Base-by-base conservation (phyloP, 2,329 filamentous ascomycete species). In the Plenodomus tracheiphilus region DNA sequence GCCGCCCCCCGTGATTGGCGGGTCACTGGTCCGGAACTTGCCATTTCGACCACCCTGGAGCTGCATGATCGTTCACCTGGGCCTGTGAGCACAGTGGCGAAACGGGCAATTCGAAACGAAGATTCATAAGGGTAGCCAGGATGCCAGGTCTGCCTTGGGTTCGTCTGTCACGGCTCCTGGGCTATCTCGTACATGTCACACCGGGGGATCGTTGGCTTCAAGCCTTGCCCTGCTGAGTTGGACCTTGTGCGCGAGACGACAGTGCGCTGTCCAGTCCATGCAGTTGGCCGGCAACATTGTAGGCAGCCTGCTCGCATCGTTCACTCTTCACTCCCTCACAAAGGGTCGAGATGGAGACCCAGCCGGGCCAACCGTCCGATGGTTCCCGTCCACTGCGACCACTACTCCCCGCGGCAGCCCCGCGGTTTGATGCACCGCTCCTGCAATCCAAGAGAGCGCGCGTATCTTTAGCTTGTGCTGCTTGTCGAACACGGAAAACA, bases 401-500 rank as follows among this genome's bases (percentile, higher is more conserved):
- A 32, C 44, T 60, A 8, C 50, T 60, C 30, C 57, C 57, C 16
- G 51, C 52, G 34, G 22, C 51, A 18, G 41, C 50, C 25, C 43
- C 47, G 5, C 54, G 47, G 19, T 39, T 19, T 25, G 49, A 54
- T 11, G 20, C 43, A 25, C 34, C 41, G 20, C 42, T 40, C 8
- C 20, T 30, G 7, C 50, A 54, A 9, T 47, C 48, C 18, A 58
- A 58, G 38, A 46, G 55, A 36, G 46, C 43, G 22, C 57, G 57
- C 25, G 46, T 56, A 15, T 51, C 55, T 16, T 30, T 53, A 25
- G 57, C 57, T n/a, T 60, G 57, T 39, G 42, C 53, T 32, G 53
- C 57, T 19, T 60, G 57, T 47, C 51, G 57, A 41, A 38, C n/a
- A 20, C 54, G 57, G 15, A 58, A 58, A 53, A 56, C 53, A 9